Conservation (phyloP, 176 grass and related monocot species). For the Ampelocalamus luodianensis region DNA sequence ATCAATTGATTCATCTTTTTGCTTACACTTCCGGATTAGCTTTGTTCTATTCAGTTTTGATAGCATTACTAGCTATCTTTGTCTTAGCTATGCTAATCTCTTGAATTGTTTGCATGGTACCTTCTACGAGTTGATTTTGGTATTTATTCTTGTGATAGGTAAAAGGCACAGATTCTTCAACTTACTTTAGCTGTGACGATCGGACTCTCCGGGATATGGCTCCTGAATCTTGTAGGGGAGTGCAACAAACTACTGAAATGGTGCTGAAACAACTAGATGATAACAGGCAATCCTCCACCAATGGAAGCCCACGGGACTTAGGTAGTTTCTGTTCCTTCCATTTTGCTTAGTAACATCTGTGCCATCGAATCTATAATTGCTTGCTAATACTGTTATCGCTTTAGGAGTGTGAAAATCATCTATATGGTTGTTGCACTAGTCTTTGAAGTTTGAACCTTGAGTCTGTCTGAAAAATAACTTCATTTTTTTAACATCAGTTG, state of each 20-base stretch:
- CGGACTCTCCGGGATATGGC: conserved; percentile 26
- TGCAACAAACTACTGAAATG: conserved; percentile 35
- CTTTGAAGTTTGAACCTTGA: not conserved
- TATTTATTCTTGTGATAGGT: conserved; percentile 53
- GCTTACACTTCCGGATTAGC: not conserved
- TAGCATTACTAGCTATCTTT: not conserved
- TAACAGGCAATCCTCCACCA: conserved; percentile 34
- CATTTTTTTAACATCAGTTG: not conserved
- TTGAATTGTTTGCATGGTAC: not conserved
- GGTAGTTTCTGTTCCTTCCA: conserved; percentile 28
- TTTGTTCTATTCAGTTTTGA: conserved; percentile 7
- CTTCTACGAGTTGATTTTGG: conserved; percentile 17
- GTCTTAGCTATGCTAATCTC: not conserved
- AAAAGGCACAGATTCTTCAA: conserved; percentile 61
- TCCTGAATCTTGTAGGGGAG: conserved; percentile 50
- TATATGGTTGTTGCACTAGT: not conserved
- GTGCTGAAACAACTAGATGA: conserved; percentile 33
- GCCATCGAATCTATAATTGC: not conserved
- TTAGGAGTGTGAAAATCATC: not conserved
- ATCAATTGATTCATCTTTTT: not conserved
- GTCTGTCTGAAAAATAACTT: not conserved
- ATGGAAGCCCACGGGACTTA: conserved; percentile 23
- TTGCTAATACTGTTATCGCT: not conserved
- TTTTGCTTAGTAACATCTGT: conserved; percentile 10
- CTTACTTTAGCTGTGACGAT: conserved; percentile 58